Conservation (phyloP, 2,329 filamentous ascomycete species). For the Nothomitra cinnamomea region DNA sequence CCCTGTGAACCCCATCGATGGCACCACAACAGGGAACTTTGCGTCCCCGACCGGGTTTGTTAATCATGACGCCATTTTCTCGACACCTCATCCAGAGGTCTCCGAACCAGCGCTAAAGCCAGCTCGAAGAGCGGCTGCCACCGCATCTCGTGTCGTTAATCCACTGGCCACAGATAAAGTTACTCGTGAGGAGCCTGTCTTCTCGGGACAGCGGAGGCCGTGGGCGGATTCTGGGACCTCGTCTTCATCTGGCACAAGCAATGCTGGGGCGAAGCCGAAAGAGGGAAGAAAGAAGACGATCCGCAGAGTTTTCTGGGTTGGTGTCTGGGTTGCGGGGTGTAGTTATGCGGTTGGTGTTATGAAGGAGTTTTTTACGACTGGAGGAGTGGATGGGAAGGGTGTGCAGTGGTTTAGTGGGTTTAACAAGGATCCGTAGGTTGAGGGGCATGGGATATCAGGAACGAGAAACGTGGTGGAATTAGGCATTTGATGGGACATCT, state of each 20-base stretch:
- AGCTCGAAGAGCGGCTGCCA: conserved; percentile 13
- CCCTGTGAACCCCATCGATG: conserved; percentile 39
- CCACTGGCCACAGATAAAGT: conserved; percentile 28
- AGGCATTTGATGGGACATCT: too few relatives aligned
- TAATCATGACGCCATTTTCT: conserved; percentile 32
- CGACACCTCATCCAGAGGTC: background rate
- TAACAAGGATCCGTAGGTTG: background rate
- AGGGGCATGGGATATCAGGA: too few relatives aligned
- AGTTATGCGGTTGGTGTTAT: conserved; percentile 42
- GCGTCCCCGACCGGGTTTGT: conserved; percentile 49
- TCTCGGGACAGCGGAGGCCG: conserved; percentile 24
- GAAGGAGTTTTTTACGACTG: conserved; percentile 38
- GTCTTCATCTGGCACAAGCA: conserved; percentile 6
- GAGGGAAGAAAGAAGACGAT: conserved; percentile 25
- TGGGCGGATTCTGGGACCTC: conserved; percentile 9
- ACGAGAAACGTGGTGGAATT: too few relatives aligned
- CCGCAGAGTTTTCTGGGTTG: conserved; percentile 35
- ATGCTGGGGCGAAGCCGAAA: conserved; percentile 10
- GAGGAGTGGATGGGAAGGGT: conserved; percentile 27
- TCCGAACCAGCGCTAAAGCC: background rate
- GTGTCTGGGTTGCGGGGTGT: conserved; percentile 35
- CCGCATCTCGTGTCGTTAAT: conserved; percentile 16
- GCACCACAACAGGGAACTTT: conserved; percentile 32
- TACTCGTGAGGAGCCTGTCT: conserved; percentile 30
- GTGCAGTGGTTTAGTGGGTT: conserved; percentile 3